Percentiles rank a stretch among this genome's conserved stretches.
phyloP scores from a whole-genome alignment of 345 rosid species.

The Melaleuca alternifolia region DNA sequence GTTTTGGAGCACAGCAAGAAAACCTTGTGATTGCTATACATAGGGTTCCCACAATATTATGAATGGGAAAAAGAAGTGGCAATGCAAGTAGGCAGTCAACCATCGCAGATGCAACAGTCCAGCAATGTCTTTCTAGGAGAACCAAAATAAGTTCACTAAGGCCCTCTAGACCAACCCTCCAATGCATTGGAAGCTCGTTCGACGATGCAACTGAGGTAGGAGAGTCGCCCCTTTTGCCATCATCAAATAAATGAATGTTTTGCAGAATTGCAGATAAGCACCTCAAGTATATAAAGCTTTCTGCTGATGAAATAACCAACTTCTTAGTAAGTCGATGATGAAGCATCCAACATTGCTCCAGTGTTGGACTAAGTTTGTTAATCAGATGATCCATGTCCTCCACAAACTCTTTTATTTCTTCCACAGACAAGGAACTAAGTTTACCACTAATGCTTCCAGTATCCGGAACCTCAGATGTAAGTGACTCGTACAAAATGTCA shows the following conservation, averaged over 20 bases:
- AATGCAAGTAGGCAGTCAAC: slow-evolving; percentile 60
- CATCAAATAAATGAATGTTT: slow-evolving; percentile 21
- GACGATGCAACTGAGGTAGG: slow-evolving; percentile 11
- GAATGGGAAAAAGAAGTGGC: slow-evolving; percentile 36
- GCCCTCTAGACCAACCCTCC: slow-evolving; percentile 41
- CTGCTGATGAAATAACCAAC: slow-evolving; percentile 41
- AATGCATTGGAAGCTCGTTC: slow-evolving; percentile 26
- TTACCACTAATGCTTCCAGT: slow-evolving; percentile 7
- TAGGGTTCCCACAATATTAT: slow-evolving; percentile 22
- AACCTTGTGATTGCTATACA: slow-evolving; percentile 40
- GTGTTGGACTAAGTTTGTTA: slow-evolving; percentile 33
- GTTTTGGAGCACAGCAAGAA: slow-evolving; percentile 53
- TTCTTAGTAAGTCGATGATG: slow-evolving; percentile 51
- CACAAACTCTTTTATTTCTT: slow-evolving; percentile 39
- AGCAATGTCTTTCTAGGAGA: slow-evolving; percentile 48
- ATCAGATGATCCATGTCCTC: slow-evolving; percentile 39
- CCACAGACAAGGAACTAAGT: slow-evolving; percentile 20
- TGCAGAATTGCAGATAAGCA: slow-evolving; percentile 39
- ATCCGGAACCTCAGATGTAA: slow-evolving; percentile 18
- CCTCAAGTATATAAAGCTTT: slow-evolving; percentile 43
- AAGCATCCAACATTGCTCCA: slow-evolving; percentile 58
- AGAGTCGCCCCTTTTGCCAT: slow-evolving; percentile 16
- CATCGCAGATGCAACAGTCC: slow-evolving; percentile 59
- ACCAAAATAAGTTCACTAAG: slow-evolving; percentile 33
- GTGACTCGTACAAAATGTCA: slow-evolving; percentile 13